Percentiles rank a stretch among this genome's conserved stretches.
phyloP scores from a whole-genome alignment of 495 filamentous ascomycete genomes.

The Neurospora terricola region DNA sequence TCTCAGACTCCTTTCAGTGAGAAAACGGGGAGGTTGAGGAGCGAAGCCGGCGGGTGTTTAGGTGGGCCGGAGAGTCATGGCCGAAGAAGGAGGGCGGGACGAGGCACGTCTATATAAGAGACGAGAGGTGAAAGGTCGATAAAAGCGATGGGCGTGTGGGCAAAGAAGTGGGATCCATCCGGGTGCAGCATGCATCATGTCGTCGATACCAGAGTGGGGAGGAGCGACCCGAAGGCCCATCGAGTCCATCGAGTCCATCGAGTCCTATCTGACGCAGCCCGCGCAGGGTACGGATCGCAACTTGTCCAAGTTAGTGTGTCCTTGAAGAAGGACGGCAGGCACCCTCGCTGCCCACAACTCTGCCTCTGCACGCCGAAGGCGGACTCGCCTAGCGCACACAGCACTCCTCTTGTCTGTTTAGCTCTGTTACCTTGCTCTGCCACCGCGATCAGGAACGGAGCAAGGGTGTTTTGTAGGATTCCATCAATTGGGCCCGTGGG shows the following conservation, averaged over 20 bases:
- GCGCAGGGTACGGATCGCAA: neutral
- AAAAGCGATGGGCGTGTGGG: neutral
- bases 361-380: neutral
- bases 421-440: neutral
- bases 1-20: neutral
- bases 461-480: neutral
- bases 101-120: conserved; percentile 7
- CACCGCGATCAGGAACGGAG: neutral
- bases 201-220: conserved; percentile 13
- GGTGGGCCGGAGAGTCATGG: conserved; percentile 1
- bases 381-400: neutral
- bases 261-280: neutral
- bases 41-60: neutral
- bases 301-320: neutral
- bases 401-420: neutral
- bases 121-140: conserved; percentile 5
- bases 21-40: neutral
- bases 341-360: neutral
- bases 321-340: neutral
- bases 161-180: neutral
- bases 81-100: conserved; percentile 4
- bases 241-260: neutral
- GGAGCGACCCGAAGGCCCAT: conserved; percentile 1
- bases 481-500: neutral
- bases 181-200: neutral